phyloP scores from a whole-genome alignment of 371 early-diverging fungal genomes.

The Mycotypha africana region DNA sequence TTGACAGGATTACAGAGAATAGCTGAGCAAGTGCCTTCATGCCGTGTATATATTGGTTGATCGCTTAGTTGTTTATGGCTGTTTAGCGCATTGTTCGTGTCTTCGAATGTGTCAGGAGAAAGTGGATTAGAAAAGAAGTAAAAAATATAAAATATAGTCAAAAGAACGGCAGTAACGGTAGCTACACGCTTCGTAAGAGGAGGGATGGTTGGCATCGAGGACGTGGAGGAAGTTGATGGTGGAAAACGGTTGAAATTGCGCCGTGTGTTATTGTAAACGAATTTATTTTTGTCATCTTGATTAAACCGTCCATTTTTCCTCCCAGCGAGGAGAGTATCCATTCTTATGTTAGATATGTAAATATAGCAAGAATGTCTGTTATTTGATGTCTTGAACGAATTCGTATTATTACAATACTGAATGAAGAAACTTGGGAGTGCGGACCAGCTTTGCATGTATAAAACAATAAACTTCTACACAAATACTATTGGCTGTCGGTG shows the following conservation, averaged over 20 bases:
- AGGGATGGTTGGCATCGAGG: neutral
- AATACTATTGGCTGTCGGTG: too few relatives aligned
- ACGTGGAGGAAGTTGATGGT: neutral
- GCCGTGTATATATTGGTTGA: conserved; percentile 14
- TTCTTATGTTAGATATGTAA: too few relatives aligned
- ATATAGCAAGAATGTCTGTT: too few relatives aligned
- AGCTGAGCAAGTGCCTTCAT: conserved; percentile 11
- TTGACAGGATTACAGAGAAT: conserved; percentile 19
- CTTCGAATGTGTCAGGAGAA: neutral
- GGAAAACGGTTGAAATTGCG: conserved; percentile 3
- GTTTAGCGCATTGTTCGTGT: neutral
- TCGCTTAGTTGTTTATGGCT: conserved; percentile 1
- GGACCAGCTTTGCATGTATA: too few relatives aligned
- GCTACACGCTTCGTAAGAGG: neutral
- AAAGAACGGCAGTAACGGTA: neutral
- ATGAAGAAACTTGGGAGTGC: too few relatives aligned
- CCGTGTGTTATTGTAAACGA: conserved; percentile 1
- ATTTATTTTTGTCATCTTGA: conserved; percentile 8
- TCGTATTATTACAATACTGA: too few relatives aligned
- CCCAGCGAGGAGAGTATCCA: too few relatives aligned
- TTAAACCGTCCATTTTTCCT: too few relatives aligned
- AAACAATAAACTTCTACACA: too few relatives aligned
- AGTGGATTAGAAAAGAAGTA: too few relatives aligned
- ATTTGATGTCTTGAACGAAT: too few relatives aligned
- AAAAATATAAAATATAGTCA: too few relatives aligned